phyloP scores from a whole-genome alignment of 2,329 filamentous ascomycete species.

The Sarocladium oryzae region DNA sequence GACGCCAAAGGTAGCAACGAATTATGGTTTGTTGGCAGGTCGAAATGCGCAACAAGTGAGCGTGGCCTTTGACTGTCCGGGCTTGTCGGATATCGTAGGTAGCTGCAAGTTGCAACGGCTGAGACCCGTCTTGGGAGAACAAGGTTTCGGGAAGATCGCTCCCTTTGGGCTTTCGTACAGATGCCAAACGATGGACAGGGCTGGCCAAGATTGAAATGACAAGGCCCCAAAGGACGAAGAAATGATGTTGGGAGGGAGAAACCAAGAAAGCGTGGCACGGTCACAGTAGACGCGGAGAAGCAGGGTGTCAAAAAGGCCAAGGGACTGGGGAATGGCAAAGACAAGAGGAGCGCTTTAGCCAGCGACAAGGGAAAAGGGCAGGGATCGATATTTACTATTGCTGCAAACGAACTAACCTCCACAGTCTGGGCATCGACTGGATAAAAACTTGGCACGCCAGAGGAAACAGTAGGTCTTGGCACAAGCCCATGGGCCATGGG shows the following conservation, averaged over 20 bases:
- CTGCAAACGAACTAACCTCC: conserved; percentile 2
- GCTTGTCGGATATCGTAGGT: not conserved
- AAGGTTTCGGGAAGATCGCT: not conserved
- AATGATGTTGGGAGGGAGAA: not conserved
- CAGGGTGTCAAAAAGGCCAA: not conserved
- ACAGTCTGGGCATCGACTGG: conserved; percentile 8
- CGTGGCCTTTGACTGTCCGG: not conserved
- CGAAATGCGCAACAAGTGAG: not conserved
- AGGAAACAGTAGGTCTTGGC: conserved; percentile 4
- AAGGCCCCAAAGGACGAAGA: not conserved
- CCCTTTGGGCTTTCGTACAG: not conserved
- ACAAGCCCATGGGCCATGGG: too few relatives aligned
- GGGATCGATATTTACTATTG: conserved; percentile 3
- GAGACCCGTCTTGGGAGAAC: not conserved
- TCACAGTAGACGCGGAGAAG: not conserved
- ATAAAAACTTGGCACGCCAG: conserved; percentile 5
- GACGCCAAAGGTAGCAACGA: not conserved
- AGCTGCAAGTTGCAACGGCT: too few relatives aligned
- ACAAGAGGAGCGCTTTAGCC: too few relatives aligned
- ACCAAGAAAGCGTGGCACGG: not conserved
- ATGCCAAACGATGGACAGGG: not conserved
- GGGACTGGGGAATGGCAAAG: not conserved
- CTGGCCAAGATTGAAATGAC: not conserved
- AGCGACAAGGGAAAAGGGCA: not conserved
- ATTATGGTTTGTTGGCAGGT: not conserved